Base-by-base conservation (phyloP, 805 yeast genomes). In the Ogataea glucozyma region DNA sequence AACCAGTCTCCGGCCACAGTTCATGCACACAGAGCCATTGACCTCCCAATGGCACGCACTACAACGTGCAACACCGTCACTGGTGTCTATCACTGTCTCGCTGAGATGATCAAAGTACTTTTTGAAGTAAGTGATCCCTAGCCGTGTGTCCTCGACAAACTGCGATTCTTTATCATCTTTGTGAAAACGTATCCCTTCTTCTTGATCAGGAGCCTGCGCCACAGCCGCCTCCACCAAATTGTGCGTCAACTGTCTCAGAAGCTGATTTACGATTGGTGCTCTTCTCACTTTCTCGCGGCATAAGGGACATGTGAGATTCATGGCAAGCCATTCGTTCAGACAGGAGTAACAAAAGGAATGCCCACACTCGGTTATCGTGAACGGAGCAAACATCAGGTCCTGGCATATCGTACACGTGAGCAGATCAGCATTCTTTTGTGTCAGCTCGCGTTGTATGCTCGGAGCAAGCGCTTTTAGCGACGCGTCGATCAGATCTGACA, bases 41-140 rank as follows among this genome's bases (percentile, higher is more conserved):
- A 84, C 79, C 54, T 85, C 91, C 91, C 91, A 85, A 54, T 81
- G 88, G 58, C 93, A 85, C 43, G 78, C 75, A 6, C 85, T 77
- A 56, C 93, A 85, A 41, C 91, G 64, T 0, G 85, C 78, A 8
- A 85, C 86, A 2, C 89, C 89, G 54, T 85, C 91, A 21, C 78
- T 77, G 21, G 66, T 67, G 53, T 83, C 89, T 1, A 81, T 66
- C 3, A 79, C 60, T 0, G 83, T 80, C 12, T 70, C 61, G 2
- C 79, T 76, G 13, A 71, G 57, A 38, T 62, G 58, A n/a, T 69
- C 64, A 59, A 83, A 82, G 2, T 73, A 57, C 24, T 71, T 72
- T 3, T 72, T 73, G 61, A 78, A 83, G 31, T 80, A 57, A 3
- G 62, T 61, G 18, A 61, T 52, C 16, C 55, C 54, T 7, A 41